Percentiles rank a stretch among this genome's conserved stretches.
Evolutionary conservation across 257 asterid genomes (phyloP).

Genomic region (Solanum ossicruentum): DNA sequence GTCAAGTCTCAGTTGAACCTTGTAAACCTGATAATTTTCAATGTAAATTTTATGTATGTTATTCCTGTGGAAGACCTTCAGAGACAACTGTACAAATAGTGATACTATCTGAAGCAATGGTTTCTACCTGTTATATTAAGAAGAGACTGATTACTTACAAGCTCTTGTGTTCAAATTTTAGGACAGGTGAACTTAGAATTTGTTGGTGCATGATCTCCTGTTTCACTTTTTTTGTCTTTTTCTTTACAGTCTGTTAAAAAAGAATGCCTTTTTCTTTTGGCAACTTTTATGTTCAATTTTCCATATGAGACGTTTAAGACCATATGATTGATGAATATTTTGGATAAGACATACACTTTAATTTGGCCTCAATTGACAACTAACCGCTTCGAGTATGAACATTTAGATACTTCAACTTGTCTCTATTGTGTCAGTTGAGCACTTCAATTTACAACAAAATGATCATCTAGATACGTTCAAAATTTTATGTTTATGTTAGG

Average conservation of each 20-base stretch:
- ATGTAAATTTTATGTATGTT: constrained; percentile 3
- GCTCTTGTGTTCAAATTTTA: background rate
- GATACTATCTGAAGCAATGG: background rate
- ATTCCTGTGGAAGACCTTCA: background rate
- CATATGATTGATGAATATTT: background rate
- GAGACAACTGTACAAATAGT: background rate
- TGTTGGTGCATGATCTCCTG: background rate
- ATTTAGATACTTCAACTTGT: background rate
- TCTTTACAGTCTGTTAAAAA: background rate
- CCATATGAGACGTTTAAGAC: background rate
- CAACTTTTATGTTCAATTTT: background rate
- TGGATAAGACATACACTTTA: background rate
- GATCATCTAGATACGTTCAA: background rate
- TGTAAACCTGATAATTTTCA: background rate
- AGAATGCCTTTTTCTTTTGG: background rate
- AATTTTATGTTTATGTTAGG: background rate
- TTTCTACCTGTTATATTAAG: background rate
- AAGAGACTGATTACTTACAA: background rate
- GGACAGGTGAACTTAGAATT: background rate
- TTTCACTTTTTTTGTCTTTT: background rate
- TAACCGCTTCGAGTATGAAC: background rate
- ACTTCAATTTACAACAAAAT: too few species aligned
- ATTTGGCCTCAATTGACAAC: background rate
- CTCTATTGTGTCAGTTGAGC: background rate
- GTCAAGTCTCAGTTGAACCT: constrained; percentile 1